Base-by-base conservation (phyloP, 2,329 filamentous ascomycete species). In the Trichoderma guizhouense region DNA sequence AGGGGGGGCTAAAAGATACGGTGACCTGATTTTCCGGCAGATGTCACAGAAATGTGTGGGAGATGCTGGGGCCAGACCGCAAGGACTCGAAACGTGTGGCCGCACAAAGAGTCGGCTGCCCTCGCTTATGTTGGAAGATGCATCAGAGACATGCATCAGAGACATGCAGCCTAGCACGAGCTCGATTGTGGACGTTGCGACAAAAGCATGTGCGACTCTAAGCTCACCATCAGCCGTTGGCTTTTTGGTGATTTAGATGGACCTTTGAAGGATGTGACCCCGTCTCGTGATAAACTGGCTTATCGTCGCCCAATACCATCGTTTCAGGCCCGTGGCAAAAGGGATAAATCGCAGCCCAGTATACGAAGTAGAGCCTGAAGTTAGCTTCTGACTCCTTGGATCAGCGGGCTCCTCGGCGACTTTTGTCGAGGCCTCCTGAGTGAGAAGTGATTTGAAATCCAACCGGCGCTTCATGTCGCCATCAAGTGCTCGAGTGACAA, bases 401-500 rank as follows among this genome's bases (percentile, higher is more conserved):
- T 21, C 21, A 58, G 34, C 51, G 34, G 53, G 36, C 21, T n/a
- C 32, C 11, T 67, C 64, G 64, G 64, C 34, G 64, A 67, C 64
- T 58, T 67, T 66, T 21, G 32, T 58, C 32, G 21, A 39, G 34
- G n/a, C 43, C 53, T 36, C 53, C 24, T 67, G 36, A 24, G 24
- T 34, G 24, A 53, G 26, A 43, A n/a, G 5, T 43, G 64, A 58
- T 67, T 43, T 58, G 51, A 58, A 67, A 67, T 67, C 51, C 24
- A 57, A 28, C 39, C 15, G 21, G 12, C 15, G 11, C 15, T 51
- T 55, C 32, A 67, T 67, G 64, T 67, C 64, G 64, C 65, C 65
- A 69, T 69, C 55, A 60, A 32, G 65, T 51, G 36, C 26, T 26
- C 39, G n/a, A 47, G 55, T 69, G 65, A 61, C 55, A 60, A 69